Conservation (phyloP, 1,284 basidiomycete genomes). For the Fomitopsis pinicola region DNA sequence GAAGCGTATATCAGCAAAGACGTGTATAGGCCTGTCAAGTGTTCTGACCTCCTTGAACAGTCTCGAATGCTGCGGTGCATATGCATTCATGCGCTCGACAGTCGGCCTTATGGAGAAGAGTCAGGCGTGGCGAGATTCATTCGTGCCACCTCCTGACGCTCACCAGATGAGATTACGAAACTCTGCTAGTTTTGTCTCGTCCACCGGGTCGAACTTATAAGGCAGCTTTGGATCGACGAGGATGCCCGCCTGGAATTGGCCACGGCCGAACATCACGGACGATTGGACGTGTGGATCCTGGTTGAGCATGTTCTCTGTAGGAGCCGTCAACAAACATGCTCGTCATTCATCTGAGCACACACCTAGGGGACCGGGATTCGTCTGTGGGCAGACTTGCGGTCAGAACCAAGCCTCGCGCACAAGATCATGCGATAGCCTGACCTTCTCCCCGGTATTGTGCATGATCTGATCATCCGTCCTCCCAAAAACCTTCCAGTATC, state of each 20-base stretch:
- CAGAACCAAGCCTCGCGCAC: not conserved
- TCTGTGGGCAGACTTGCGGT: slow-evolving; percentile 6
- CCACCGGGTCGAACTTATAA: slow-evolving; percentile 23
- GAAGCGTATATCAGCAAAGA: not conserved
- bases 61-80: slow-evolving; percentile 32
- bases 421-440: not conserved
- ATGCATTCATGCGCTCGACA: slow-evolving; percentile 29
- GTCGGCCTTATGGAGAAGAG: slow-evolving; percentile 23
- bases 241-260: slow-evolving; percentile 33
- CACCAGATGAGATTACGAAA: slow-evolving; percentile 32
- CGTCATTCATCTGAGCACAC: not conserved
- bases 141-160: not conserved
- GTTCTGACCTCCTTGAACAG: slow-evolving; percentile 31
- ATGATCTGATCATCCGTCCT: slow-evolving; percentile 51
- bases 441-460: slow-evolving; percentile 33
- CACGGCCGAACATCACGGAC: slow-evolving; percentile 37
- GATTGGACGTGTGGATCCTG: slow-evolving; percentile 25
- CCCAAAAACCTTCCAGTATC: slow-evolving; percentile 42
- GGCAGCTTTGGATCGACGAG: slow-evolving; percentile 29
- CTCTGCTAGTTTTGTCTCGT: slow-evolving; percentile 17
- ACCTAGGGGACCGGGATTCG: slow-evolving; percentile 20
- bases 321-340: slow-evolving; percentile 8
- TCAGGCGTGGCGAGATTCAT: not conserved
- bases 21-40: not conserved
- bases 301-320: slow-evolving; percentile 26